Percentiles rank a stretch among this genome's conserved stretches.
Evolutionary conservation across 192 early-diverging fungal genomes (phyloP).

Genomic region (Podila horticola): DNA sequence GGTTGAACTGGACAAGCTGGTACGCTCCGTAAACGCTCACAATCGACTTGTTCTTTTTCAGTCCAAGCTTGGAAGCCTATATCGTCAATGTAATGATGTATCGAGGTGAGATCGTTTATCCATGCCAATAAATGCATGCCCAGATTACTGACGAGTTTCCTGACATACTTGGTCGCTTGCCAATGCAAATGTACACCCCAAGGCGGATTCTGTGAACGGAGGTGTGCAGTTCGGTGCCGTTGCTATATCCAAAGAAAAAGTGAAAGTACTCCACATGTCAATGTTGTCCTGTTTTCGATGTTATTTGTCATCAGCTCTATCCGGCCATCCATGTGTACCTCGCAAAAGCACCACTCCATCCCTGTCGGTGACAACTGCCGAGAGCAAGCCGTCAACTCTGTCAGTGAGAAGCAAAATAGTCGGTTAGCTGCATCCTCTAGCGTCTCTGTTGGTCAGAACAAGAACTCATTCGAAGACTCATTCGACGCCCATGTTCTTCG

Average conservation of each 20-base stretch:
- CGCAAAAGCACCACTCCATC: slow-evolving; percentile 70
- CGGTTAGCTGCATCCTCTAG: not conserved
- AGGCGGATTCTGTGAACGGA: slow-evolving; percentile 58
- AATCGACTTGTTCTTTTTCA: slow-evolving; percentile 69
- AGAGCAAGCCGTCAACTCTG: slow-evolving; percentile 58
- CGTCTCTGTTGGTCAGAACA: not conserved
- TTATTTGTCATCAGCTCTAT: not conserved
- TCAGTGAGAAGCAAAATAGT: not conserved
- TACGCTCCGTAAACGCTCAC: slow-evolving; percentile 64
- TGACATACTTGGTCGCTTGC: slow-evolving; percentile 67
- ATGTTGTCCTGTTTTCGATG: not conserved
- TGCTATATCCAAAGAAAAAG: slow-evolving; percentile 25
- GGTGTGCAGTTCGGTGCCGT: slow-evolving; percentile 51
- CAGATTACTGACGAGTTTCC: not conserved
- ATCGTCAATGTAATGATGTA: slow-evolving; percentile 3
- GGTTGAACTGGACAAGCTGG: slow-evolving; percentile 72
- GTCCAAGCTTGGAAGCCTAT: slow-evolving; percentile 71
- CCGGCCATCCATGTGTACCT: slow-evolving; percentile 36
- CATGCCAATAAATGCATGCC: not conserved
- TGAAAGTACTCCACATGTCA: not conserved
- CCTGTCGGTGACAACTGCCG: slow-evolving; percentile 67
- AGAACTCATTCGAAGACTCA: not conserved
- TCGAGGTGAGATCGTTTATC: not conserved
- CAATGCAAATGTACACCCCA: slow-evolving; percentile 69
- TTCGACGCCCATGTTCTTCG: not conserved